These are phyloP conservation scores for Nemania sp. DNA, from an alignment of 2,329 filamentous ascomycete genomes.

Conservation along the genomic window DNA sequence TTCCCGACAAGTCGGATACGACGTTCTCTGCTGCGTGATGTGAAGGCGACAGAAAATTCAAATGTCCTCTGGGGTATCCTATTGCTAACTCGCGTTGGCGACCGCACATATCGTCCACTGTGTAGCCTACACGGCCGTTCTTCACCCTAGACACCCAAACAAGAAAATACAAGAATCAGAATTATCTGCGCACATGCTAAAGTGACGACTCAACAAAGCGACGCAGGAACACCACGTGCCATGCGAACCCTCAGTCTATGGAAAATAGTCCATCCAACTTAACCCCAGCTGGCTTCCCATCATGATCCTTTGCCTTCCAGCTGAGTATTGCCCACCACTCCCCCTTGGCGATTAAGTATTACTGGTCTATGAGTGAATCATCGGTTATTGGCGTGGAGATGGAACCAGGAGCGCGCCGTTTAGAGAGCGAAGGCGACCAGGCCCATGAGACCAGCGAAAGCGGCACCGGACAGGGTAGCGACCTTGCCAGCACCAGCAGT, in stretches of 20 bases:
- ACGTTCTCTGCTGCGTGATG: no score
- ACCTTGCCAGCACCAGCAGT: slow-evolving; percentile 62
- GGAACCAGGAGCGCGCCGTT: slow-evolving; percentile 42
- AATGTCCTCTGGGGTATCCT: no score
- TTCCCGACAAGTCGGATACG: no score
- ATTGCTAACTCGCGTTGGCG: slow-evolving; percentile 27
- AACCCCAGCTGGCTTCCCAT: slow-evolving; percentile 45
- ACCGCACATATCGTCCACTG: slow-evolving; percentile 43
- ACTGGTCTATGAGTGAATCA: slow-evolving; percentile 15
- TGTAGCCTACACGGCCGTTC: slow-evolving; percentile 44
- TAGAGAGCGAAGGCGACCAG: slow-evolving; percentile 64
- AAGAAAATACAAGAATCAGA: slow-evolving; percentile 51
- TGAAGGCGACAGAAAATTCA: no score
- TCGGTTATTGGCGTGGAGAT: slow-evolving; percentile 18
- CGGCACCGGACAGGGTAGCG: slow-evolving; percentile 61
- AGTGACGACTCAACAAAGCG: slow-evolving; percentile 43
- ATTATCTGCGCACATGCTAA: slow-evolving; percentile 41
- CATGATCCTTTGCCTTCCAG: slow-evolving; percentile 42
- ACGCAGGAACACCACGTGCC: slow-evolving; percentile 43
- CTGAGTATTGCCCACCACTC: slow-evolving; percentile 38
- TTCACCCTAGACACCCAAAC: slow-evolving; percentile 44
- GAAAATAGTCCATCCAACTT: slow-evolving; percentile 31
- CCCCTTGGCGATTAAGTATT: slow-evolving; percentile 38
- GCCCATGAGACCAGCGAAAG: slow-evolving; percentile 64
- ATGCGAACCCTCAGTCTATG: slow-evolving; percentile 39